Percentiles rank a stretch among this genome's conserved stretches.
Evolutionary conservation across 139 green algal species (phyloP).

Genomic region (Zygnema cylindricum): DNA sequence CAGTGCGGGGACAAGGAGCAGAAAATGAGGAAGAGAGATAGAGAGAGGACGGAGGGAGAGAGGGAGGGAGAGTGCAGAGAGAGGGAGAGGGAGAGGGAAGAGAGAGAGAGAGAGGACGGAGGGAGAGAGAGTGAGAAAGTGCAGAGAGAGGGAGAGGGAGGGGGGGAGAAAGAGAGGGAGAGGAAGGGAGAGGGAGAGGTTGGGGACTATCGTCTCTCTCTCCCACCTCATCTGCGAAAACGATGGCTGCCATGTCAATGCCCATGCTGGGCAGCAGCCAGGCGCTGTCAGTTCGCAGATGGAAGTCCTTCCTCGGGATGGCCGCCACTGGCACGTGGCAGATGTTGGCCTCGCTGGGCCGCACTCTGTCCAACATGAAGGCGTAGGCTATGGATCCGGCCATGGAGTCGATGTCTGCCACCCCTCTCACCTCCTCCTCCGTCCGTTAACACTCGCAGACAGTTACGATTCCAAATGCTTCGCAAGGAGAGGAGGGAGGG

Average conservation of each 20-base stretch:
- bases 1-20: too few relatives aligned
- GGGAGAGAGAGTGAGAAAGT: background rate
- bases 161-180: too few relatives aligned
- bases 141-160: background rate
- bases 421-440: background rate
- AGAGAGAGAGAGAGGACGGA: too few relatives aligned
- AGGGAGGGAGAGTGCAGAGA: too few relatives aligned
- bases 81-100: too few relatives aligned
- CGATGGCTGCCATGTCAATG: slow-evolving; percentile 24
- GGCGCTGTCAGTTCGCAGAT: slow-evolving; percentile 21
- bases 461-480: background rate
- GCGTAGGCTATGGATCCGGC: slow-evolving; percentile 27
- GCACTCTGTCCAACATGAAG: slow-evolving; percentile 11
- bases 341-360: background rate
- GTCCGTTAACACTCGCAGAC: background rate
- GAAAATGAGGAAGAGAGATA: too few relatives aligned
- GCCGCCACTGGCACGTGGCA: slow-evolving; percentile 13
- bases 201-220: background rate
- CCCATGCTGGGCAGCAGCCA: slow-evolving; percentile 20
- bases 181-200: background rate
- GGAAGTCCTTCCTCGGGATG: slow-evolving; percentile 33
- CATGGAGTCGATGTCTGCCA: slow-evolving; percentile 48
- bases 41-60: too few relatives aligned
- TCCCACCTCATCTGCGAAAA: slow-evolving; percentile 48
- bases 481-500: background rate